Conservation (phyloP, 2,329 filamentous ascomycete genomes). For the Fonsecaea erecta region DNA sequence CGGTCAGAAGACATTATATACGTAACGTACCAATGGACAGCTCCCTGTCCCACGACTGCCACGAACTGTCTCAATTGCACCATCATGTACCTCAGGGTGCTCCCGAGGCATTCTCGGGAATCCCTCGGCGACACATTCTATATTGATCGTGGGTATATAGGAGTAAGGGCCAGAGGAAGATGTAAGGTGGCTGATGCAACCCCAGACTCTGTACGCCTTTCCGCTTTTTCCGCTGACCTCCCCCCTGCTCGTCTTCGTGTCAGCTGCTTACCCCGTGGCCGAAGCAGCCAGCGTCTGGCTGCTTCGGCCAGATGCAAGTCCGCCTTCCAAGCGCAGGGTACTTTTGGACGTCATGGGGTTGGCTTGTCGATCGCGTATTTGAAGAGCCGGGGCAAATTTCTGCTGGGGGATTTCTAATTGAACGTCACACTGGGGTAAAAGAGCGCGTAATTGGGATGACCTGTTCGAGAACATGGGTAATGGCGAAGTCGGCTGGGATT, state of each 20-base stretch:
- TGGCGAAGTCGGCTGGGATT: background rate
- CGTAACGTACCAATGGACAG: background rate
- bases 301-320: background rate
- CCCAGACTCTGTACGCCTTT: background rate
- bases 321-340: background rate
- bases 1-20: background rate
- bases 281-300: background rate
- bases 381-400: background rate
- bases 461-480: background rate
- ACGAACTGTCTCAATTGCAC: background rate
- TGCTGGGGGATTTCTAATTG: background rate
- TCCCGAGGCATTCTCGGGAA: slow-evolving; percentile 21
- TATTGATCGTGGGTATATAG: slow-evolving; percentile 17
- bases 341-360: background rate
- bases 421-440: background rate
- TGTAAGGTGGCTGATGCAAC: background rate
- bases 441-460: background rate
- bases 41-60: background rate
- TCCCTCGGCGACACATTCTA: slow-evolving; percentile 25
- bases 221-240: background rate
- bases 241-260: background rate
- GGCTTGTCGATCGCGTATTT: background rate
- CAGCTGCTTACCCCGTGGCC: background rate
- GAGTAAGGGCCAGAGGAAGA: background rate
- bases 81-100: slow-evolving; percentile 5